A percentile compares a stretch with the other conserved stretches of the same genome.
phyloP scores from a whole-genome alignment of 192 early-diverging fungal species.

The Umbelopsis ramanniana region DNA sequence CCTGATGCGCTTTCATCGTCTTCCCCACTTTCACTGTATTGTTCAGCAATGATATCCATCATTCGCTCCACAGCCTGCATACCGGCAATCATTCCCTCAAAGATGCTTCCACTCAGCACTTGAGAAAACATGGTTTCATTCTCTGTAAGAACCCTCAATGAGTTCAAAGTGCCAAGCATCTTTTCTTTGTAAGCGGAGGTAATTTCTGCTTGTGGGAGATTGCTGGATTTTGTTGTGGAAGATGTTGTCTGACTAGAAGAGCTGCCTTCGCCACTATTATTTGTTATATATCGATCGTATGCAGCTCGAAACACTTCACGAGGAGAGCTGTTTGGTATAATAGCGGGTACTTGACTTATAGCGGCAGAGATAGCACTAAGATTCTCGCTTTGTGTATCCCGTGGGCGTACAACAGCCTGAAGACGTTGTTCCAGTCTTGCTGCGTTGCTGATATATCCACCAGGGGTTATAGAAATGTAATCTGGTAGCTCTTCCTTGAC shows the following conservation, averaged over 20 bases:
- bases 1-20: not conserved
- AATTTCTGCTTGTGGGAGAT: constrained; percentile 4
- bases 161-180: constrained; percentile 9
- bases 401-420: not conserved
- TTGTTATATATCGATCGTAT: constrained; percentile 5
- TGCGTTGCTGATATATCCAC: constrained; percentile 28
- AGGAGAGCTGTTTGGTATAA: not conserved
- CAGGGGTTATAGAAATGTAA: constrained; percentile 24
- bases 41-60: constrained; percentile 22
- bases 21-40: constrained; percentile 13
- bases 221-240: not conserved
- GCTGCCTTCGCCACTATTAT: not conserved
- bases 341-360: not conserved
- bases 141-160: not conserved
- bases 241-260: not conserved
- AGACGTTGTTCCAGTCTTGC: constrained; percentile 19
- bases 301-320: constrained; percentile 1
- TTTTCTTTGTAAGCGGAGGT: constrained; percentile 11
- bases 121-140: constrained; percentile 20
- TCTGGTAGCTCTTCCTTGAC: constrained; percentile 19
- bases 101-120: constrained; percentile 7
- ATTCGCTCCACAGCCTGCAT: constrained; percentile 19
- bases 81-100: constrained; percentile 17
- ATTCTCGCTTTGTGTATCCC: not conserved
- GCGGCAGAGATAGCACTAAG: not conserved